Base-by-base conservation (phyloP, 2,329 filamentous ascomycete genomes). In the Penicillium sp. region DNA sequence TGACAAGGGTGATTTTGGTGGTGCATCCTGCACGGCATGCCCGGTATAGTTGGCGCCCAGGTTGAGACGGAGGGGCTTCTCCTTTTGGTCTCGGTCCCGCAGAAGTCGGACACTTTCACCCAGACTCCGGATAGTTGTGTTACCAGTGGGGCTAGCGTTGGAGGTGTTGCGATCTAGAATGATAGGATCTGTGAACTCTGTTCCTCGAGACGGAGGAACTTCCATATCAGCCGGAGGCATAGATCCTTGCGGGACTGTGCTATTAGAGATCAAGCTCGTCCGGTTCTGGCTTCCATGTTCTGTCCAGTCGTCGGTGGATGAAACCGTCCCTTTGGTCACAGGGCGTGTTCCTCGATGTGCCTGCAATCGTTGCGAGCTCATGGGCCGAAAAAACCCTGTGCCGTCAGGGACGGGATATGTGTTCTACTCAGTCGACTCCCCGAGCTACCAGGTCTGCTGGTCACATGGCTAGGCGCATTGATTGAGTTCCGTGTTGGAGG, bases 351-450 rank as follows among this genome's bases (percentile, higher is more conserved):
- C 86, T 72, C 93, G 83, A 75, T 97, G 94, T 52, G 91, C 91
- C 75, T 97, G 93, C 48, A 97, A 80, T 71, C 91, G 88, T 72
- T 96, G 91, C 25, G 93, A 96, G 76, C 92, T 97, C 91, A 99
- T 96, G 37, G 94, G 94, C 22, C 88, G 88, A 70, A 96, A 96
- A 77, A 99, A 97, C 51, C 90, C 68, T 93, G 89, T 16, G 91
- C 91, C 3, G 91, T 88, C 50, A 99, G 78, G 1, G 89, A 91
- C 1, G 94, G 92, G 19, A 96, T 91, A 79, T 99, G 94, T 40
- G 90, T 94, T 68, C 88, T 84, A 70, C 88, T 91, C 43, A 88
- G 81, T 40, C 89, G 82, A 62, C 87, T 93, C 16, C 81, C 50
- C 80, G 88, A 61, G 55, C 76, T 79, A 46, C 70, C 74, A 82